Conservation (phyloP, 225 moss, liverwort and hornwort species). For the Sphagnum tenellum region DNA sequence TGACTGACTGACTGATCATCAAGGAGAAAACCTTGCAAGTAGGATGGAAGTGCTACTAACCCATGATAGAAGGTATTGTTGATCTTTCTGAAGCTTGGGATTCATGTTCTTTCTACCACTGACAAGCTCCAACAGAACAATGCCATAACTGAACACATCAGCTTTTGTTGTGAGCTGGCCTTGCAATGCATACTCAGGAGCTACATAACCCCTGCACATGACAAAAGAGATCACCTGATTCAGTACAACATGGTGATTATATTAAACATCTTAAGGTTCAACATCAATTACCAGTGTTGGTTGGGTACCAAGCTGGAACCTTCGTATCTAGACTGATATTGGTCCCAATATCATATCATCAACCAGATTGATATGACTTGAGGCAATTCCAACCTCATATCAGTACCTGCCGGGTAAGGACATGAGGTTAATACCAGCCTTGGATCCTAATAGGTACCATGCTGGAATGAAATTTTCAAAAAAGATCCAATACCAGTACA, state of each 20-base stretch:
- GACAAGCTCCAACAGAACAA: conserved; percentile 42
- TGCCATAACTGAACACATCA: conserved; percentile 46
- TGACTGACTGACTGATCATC: not conserved
- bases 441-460: no score
- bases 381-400: no score
- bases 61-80: conserved; percentile 55
- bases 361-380: no score
- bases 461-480: no score
- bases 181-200: not conserved
- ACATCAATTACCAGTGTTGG: no score
- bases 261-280: not conserved
- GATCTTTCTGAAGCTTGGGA: conserved; percentile 14
- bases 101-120: conserved; percentile 41
- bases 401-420: no score
- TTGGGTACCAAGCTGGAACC: no score
- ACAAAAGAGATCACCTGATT: not conserved
- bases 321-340: no score
- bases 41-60: not conserved
- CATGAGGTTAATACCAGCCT: no score
- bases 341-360: no score
- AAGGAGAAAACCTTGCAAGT: not conserved
- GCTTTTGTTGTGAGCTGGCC: conserved; percentile 8
- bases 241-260: not conserved
- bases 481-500: no score
- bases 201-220: not conserved